These are phyloP conservation scores for Brassica rapa DNA, from an alignment of 345 rosid genomes.

Conservation along the genomic window DNA sequence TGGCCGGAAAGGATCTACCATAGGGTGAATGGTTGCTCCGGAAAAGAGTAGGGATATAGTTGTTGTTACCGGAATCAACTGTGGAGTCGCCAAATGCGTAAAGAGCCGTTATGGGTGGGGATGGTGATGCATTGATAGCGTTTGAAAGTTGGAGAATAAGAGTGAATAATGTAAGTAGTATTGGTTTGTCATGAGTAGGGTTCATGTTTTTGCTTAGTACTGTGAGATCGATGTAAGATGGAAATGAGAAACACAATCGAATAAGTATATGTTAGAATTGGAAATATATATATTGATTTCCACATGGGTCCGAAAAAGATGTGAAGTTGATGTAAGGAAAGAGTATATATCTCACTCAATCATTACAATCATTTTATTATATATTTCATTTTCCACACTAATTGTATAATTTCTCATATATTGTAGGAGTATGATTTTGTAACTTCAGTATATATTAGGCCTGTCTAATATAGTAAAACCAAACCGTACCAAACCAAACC, in stretches of 20 bases:
- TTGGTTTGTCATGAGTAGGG: constrained; percentile 13
- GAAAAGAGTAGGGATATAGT: constrained; percentile 30
- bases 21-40: constrained; percentile 35
- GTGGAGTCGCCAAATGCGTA: constrained; percentile 50
- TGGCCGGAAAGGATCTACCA: constrained; percentile 39
- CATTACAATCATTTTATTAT: too few relatives aligned
- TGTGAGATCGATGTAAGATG: not conserved
- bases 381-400: not conserved
- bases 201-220: constrained; percentile 24
- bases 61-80: constrained; percentile 46
- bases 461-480: too few relatives aligned
- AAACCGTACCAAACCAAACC: too few relatives aligned
- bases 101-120: constrained; percentile 36
- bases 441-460: not conserved
- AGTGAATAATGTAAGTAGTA: constrained; percentile 15
- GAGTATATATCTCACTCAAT: not conserved
- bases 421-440: not conserved
- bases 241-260: not conserved
- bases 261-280: not conserved
- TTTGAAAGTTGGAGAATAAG: constrained; percentile 20
- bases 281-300: not conserved
- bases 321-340: not conserved
- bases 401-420: not conserved
- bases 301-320: not conserved
- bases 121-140: constrained; percentile 26